phyloP scores from a whole-genome alignment of 345 rosid species.

The Leavenworthia alabamica region DNA sequence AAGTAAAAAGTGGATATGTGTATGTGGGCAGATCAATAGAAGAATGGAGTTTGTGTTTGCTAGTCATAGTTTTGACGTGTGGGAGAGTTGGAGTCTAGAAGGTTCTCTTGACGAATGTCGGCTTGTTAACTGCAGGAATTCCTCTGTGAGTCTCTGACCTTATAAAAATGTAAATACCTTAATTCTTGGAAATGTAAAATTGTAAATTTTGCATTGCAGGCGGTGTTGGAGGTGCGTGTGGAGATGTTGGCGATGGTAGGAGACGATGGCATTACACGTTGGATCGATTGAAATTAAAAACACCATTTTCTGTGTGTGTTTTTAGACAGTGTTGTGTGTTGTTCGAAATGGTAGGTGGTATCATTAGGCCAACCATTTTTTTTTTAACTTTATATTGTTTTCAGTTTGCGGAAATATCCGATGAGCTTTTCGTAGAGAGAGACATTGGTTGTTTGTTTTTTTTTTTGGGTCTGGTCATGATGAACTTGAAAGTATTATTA shows the following conservation, averaged over 20 bases:
- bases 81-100: constrained; percentile 98
- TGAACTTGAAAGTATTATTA: neutral
- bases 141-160: constrained; percentile 41
- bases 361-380: constrained; percentile 14
- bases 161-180: neutral
- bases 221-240: constrained; percentile 62
- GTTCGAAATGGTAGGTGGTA: constrained; percentile 3
- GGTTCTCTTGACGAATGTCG: constrained; percentile 85
- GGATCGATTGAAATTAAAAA: constrained; percentile 53
- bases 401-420: neutral
- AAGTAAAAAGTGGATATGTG: constrained; percentile 11
- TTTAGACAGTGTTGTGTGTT: neutral
- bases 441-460: neutral
- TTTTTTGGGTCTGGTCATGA: neutral
- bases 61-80: constrained; percentile 95
- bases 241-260: constrained; percentile 81
- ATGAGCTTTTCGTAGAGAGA: neutral
- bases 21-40: constrained; percentile 84
- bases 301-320: too few relatives aligned
- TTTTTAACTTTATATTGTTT: neutral
- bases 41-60: constrained; percentile 96
- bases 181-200: neutral
- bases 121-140: constrained; percentile 83
- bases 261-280: constrained; percentile 84
- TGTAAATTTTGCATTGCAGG: constrained; percentile 45